Percentiles rank a stretch among this genome's conserved stretches.
phyloP scores from a whole-genome alignment of 768 basidiomycete species.

The Solioccasus polychromus region DNA sequence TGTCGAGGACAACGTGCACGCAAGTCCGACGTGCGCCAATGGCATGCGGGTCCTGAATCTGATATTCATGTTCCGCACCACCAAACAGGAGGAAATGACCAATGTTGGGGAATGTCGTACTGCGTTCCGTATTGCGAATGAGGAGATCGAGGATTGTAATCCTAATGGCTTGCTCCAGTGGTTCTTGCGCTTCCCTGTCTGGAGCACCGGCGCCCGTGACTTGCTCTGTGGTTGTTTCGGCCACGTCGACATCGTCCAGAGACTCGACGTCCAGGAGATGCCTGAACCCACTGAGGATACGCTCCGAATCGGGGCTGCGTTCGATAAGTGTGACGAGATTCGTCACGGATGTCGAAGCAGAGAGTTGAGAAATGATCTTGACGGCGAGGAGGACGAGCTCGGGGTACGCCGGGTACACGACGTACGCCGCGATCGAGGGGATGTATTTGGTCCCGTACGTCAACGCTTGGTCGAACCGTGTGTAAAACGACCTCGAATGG shows the following conservation, averaged over 20 bases:
- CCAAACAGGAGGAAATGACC: slow-evolving; percentile 88
- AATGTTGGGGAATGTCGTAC: slow-evolving; percentile 70
- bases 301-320: slow-evolving; percentile 78
- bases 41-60: slow-evolving; percentile 77
- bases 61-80: slow-evolving; percentile 51
- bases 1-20: slow-evolving; percentile 76
- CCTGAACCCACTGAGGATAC: slow-evolving; percentile 79
- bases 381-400: slow-evolving; percentile 76
- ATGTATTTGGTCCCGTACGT: slow-evolving; percentile 69
- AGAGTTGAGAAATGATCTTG: slow-evolving; percentile 69
- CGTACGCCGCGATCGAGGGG: slow-evolving; percentile 80
- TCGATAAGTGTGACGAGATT: slow-evolving; percentile 78
- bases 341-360: slow-evolving; percentile 63
- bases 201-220: slow-evolving; percentile 74
- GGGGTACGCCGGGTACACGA: slow-evolving; percentile 61
- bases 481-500: slow-evolving; percentile 67
- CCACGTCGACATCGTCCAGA: slow-evolving; percentile 53
- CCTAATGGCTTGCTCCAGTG: slow-evolving; percentile 66
- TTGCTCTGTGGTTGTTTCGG: slow-evolving; percentile 60
- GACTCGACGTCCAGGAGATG: slow-evolving; percentile 62
- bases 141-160: slow-evolving; percentile 79
- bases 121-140: slow-evolving; percentile 66
- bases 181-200: slow-evolving; percentile 42
- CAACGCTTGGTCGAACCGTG: slow-evolving; percentile 70
- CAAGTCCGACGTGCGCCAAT: slow-evolving; percentile 67